phyloP scores from a whole-genome alignment of 495 filamentous ascomycete genomes.

The Durotheca rogersii region DNA sequence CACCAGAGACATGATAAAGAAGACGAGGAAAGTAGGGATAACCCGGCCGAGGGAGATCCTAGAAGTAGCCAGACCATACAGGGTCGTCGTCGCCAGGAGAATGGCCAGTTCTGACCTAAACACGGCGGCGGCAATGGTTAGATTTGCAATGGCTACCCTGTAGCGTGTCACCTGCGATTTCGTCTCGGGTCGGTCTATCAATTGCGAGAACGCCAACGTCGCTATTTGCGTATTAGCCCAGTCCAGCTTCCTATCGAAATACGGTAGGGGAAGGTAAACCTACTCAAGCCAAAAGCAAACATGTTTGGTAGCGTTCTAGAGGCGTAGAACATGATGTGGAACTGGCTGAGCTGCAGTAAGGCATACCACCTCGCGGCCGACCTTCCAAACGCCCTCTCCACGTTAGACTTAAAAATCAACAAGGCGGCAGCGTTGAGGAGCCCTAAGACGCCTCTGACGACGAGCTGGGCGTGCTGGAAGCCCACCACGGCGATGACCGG shows the following conservation, averaged over 20 bases:
- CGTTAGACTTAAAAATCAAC: constrained; percentile 59
- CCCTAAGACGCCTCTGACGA: constrained; percentile 77
- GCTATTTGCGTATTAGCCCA: constrained; percentile 43
- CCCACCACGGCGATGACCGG: constrained; percentile 57
- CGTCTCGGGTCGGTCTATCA: constrained; percentile 57
- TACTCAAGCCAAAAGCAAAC: constrained; percentile 87
- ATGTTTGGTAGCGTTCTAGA: constrained; percentile 92
- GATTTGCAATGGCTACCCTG: constrained; percentile 63
- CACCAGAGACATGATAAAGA: constrained; percentile 60
- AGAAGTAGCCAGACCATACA: constrained; percentile 57
- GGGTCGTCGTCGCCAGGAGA: constrained; percentile 61
- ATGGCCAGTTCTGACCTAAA: constrained; percentile 91
- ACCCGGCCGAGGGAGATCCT: constrained; percentile 60
- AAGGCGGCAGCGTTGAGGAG: constrained; percentile 72
- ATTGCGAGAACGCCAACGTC: constrained; percentile 66
- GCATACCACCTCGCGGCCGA: constrained; percentile 77
- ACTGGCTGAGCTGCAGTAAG: constrained; percentile 80
- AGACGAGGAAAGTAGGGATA: constrained; percentile 65
- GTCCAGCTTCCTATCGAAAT: background rate
- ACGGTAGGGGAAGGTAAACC: too few relatives aligned
- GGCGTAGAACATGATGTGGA: constrained; percentile 93
- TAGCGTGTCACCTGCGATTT: constrained; percentile 39
- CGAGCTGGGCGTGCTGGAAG: constrained; percentile 46
- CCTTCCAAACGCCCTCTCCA: constrained; percentile 68
- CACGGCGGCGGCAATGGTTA: constrained; percentile 80